Base-by-base conservation (phyloP, 176 grass and related monocot species). In the Elymus sibiricus region DNA sequence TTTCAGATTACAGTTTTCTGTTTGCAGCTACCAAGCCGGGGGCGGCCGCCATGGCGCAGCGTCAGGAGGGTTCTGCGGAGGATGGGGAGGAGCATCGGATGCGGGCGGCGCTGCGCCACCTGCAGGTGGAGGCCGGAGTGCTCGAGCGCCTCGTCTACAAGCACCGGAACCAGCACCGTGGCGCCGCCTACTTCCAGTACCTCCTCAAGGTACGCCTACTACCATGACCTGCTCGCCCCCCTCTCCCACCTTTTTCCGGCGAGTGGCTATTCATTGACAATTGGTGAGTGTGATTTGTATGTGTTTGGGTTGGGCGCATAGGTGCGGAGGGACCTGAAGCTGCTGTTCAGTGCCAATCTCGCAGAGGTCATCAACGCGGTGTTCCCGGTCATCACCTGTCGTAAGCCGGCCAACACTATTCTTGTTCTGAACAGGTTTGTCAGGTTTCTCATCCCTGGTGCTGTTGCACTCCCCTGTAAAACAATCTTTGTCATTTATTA, bases 131-230 rank as follows among this genome's bases (percentile, higher is more conserved):
- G 87, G 84, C 73, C 1, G 85, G 84, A 9, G 81, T 94, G 64
- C 87, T 94, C 10, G 92, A 94, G 79, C 89, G 92, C 16, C 88
- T 94, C 4, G 87, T 92, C 77, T 89, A 94, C 82, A 94, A 89
- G 78, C 78, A 89, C 79, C 82, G 90, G 40, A 94, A 92, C 82
- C 90, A 92, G 59, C 92, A 94, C 79, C 92, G 87, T 5, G 65
- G 78, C 32, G 65, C 73, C 47, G 34, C 85, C 9, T 92, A 94
- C 85, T 94, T 94, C 80, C 92, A 89, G 73, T 94, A 89, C 78
- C 89, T 94, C 77, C 64, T 90, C 66, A 92, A 89, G 92, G 92
- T 55, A 87, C 73, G 88, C 11, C 40, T 21, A 46, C 43, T 5
- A 56, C 24, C 7, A 25, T 1, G 21, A 29, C 1, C 60, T 13